phyloP scores from a whole-genome alignment of 371 early-diverging fungal species.

The Parasitella parasitica region DNA sequence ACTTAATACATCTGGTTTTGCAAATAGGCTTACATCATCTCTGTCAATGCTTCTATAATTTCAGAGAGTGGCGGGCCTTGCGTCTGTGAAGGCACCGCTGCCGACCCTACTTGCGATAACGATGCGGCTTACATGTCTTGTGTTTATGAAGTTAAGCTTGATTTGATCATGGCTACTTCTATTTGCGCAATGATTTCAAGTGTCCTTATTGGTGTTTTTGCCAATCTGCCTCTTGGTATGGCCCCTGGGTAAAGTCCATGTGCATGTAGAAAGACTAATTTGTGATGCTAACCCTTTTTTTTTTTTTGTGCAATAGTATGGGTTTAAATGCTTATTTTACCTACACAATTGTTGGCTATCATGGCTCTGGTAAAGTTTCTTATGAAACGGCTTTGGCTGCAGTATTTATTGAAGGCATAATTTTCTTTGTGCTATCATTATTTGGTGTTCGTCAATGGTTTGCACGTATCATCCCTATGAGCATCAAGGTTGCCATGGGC shows the following conservation, averaged over 20 bases:
- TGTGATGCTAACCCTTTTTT: neutral
- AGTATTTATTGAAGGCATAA: slow-evolving; percentile 77
- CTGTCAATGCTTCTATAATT: slow-evolving; percentile 74
- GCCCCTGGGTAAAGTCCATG: slow-evolving; percentile 58
- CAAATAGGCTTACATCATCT: slow-evolving; percentile 33
- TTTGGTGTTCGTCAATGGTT: slow-evolving; percentile 80
- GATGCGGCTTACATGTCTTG: slow-evolving; percentile 61
- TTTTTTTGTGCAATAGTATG: slow-evolving; percentile 48
- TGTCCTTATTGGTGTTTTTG: slow-evolving; percentile 66
- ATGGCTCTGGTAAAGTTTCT: slow-evolving; percentile 66
- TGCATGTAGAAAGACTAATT: neutral
- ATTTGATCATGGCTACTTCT: slow-evolving; percentile 72
- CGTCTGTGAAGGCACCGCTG: slow-evolving; percentile 52
- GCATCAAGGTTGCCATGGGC: slow-evolving; percentile 72
- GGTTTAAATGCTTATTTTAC: slow-evolving; percentile 84
- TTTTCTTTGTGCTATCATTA: slow-evolving; percentile 70
- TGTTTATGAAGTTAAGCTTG: slow-evolving; percentile 62
- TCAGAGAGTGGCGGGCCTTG: slow-evolving; percentile 77
- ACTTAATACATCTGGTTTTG: no score
- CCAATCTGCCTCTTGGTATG: slow-evolving; percentile 77
- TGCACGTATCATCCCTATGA: slow-evolving; percentile 68
- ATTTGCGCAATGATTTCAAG: slow-evolving; percentile 66
- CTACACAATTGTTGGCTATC: slow-evolving; percentile 78
- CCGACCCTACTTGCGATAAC: slow-evolving; percentile 45
- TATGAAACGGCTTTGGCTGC: slow-evolving; percentile 75